Percentiles rank a stretch among this genome's conserved stretches.
phyloP scores from a whole-genome alignment of 371 early-diverging fungal species.

The Mucor mucedo region DNA sequence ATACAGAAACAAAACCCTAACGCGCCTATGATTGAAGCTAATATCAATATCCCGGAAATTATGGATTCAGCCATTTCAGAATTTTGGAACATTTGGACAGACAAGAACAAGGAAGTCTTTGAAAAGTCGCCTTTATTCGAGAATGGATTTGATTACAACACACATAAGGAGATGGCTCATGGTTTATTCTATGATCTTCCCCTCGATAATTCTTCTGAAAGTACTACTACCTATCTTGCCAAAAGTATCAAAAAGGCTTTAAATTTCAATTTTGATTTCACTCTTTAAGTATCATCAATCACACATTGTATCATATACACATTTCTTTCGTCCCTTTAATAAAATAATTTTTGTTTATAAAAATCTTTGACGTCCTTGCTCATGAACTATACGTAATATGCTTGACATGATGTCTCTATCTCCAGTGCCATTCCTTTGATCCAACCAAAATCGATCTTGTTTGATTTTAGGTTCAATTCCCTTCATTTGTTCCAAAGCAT shows the following conservation, averaged over 20 bases:
- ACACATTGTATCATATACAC: conserved; percentile 4
- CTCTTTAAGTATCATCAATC: not conserved
- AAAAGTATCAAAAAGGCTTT: conserved; percentile 22
- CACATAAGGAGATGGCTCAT: conserved; percentile 68
- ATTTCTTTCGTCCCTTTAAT: not conserved
- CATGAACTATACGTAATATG: conserved; percentile 43
- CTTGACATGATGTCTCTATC: conserved; percentile 43
- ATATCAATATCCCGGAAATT: conserved; percentile 64
- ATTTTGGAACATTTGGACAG: conserved; percentile 76
- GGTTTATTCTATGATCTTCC: conserved; percentile 83
- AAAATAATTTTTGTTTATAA: conserved; percentile 6
- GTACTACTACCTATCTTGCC: conserved; percentile 69
- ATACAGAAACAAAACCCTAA: conserved; percentile 68
- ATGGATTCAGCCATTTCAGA: conserved; percentile 68
- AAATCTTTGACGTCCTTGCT: conserved; percentile 30
- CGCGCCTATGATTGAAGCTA: conserved; percentile 53
- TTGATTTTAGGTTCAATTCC: conserved; percentile 20
- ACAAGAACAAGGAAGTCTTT: conserved; percentile 41
- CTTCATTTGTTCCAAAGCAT: conserved; percentile 21
- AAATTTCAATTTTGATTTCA: not conserved
- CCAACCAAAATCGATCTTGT: conserved; percentile 53
- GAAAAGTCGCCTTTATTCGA: conserved; percentile 31
- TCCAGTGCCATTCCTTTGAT: conserved; percentile 42
- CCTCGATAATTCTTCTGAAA: conserved; percentile 65
- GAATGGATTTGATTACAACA: conserved; percentile 54